These are phyloP conservation scores for Aristolochia contorta DNA, from an alignment of 164 flowering plant genomes.

Conservation along the genomic window DNA sequence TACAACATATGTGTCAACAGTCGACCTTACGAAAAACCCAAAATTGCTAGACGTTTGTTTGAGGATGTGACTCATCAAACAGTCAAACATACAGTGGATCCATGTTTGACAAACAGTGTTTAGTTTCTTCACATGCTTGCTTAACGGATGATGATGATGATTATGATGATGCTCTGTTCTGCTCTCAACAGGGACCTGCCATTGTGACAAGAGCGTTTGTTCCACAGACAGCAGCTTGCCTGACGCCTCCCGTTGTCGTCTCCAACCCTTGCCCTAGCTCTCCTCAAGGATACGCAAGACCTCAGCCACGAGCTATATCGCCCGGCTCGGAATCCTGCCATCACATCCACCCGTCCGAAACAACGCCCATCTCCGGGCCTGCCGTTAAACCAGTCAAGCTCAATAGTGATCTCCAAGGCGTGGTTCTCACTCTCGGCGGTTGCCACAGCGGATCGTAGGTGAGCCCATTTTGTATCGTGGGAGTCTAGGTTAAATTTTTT, in stretches of 20 bases:
- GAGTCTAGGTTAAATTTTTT: no score
- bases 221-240: conserved; percentile 12
- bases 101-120: no score
- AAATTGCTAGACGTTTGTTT: no score
- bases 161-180: background rate
- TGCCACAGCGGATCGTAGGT: conserved; percentile 32
- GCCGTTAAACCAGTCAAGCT: conserved; percentile 13
- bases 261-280: conserved; percentile 20
- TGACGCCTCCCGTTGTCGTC: conserved; percentile 9
- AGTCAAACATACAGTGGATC: no score
- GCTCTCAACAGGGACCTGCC: conserved; percentile 35
- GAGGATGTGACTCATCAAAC: no score
- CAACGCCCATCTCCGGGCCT: conserved; percentile 20
- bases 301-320: conserved; percentile 17
- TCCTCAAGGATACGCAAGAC: conserved; percentile 14
- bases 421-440: conserved; percentile 72
- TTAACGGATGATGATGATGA: no score
- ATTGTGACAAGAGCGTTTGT: conserved; percentile 23
- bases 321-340: conserved; percentile 18
- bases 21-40: no score
- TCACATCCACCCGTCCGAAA: conserved; percentile 7
- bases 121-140: no score
- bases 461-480: no score
- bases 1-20: no score
- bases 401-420: conserved; percentile 75